Percentiles rank a stretch among this genome's conserved stretches.
These are phyloP conservation scores for Cadophora malorum DNA, from an alignment of 2,329 filamentous ascomycete genomes.

Conservation along the genomic window DNA sequence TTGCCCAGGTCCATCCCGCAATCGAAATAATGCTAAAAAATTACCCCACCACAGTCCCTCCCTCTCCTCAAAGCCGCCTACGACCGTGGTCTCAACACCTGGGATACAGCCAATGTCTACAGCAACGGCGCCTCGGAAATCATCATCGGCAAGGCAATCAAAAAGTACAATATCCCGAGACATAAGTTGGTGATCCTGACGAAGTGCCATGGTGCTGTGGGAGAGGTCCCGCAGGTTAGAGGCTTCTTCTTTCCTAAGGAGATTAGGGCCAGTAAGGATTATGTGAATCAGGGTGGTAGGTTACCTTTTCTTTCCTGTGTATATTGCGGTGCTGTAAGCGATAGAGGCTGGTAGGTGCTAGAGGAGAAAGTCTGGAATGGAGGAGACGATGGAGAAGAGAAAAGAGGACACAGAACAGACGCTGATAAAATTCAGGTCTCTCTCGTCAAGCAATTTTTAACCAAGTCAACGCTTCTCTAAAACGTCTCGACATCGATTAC, in stretches of 20 bases:
- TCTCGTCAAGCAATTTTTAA: slow-evolving; percentile 70
- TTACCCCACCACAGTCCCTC: slow-evolving; percentile 50
- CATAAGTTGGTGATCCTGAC: slow-evolving; percentile 63
- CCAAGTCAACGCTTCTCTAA: slow-evolving; percentile 65
- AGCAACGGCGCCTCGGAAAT: slow-evolving; percentile 61
- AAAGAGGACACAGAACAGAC: neutral
- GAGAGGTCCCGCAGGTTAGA: slow-evolving; percentile 48
- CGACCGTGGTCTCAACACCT: slow-evolving; percentile 67
- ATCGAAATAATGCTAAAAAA: neutral
- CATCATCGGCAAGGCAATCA: slow-evolving; percentile 64
- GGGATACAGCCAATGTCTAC: slow-evolving; percentile 61
- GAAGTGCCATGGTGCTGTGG: slow-evolving; percentile 60
- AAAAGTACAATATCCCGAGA: slow-evolving; percentile 62
- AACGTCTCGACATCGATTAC: slow-evolving; percentile 60
- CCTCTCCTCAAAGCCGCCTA: slow-evolving; percentile 69
- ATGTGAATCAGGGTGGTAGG: slow-evolving; percentile 50
- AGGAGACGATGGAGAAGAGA: neutral
- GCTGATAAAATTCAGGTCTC: slow-evolving; percentile 51
- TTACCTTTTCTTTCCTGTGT: slow-evolving; percentile 29
- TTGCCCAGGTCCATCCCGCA: neutral
- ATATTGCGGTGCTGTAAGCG: neutral
- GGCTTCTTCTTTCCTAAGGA: slow-evolving; percentile 47
- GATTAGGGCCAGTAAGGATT: slow-evolving; percentile 54
- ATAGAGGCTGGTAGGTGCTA: neutral
- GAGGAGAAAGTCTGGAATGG: neutral